These are phyloP conservation scores for Camellia japonica DNA, from an alignment of 148 eudicot species.

Conservation along the genomic window DNA sequence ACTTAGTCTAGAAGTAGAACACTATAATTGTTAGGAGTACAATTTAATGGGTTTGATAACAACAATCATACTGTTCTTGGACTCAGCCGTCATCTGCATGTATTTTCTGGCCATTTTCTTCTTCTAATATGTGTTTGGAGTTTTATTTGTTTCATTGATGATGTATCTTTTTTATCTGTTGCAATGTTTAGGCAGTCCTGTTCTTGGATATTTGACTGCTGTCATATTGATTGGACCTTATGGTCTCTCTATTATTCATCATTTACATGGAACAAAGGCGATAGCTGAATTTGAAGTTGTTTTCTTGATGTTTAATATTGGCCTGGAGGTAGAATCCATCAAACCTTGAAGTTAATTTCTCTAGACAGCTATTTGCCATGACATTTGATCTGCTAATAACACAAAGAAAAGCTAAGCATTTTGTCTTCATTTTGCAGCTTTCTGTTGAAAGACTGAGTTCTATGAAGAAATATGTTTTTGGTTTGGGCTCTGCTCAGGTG, in stretches of 20 bases:
- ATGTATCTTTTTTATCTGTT: conserved; percentile 13
- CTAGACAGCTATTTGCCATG: background rate
- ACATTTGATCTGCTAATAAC: conserved; percentile 3
- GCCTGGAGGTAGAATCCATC: conserved; percentile 74
- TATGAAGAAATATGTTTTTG: conserved; percentile 99
- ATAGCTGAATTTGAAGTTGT: conserved; percentile 99
- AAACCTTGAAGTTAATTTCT: conserved; percentile 18
- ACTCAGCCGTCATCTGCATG: background rate
- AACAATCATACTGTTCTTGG: background rate
- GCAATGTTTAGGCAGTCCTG: conserved; percentile 87
- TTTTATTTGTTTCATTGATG: conserved; percentile 1
- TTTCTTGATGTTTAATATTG: conserved; percentile 93
- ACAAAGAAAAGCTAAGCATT: background rate
- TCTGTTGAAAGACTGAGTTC: conserved; percentile 99
- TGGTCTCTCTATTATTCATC: conserved; percentile 92
- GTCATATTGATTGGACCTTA: conserved; percentile 99
- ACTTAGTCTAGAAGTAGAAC: background rate
- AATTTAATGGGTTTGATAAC: background rate
- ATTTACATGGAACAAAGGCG: conserved; percentile 98
- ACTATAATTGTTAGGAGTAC: background rate
- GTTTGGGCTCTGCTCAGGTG: conserved; percentile 99
- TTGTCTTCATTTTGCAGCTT: conserved; percentile 52
- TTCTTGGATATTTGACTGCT: conserved; percentile 96
- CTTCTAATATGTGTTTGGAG: background rate
- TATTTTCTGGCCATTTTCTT: background rate